These are phyloP conservation scores for Pulveroboletus sp. DNA, from an alignment of 768 basidiomycete species.

Conservation along the genomic window DNA sequence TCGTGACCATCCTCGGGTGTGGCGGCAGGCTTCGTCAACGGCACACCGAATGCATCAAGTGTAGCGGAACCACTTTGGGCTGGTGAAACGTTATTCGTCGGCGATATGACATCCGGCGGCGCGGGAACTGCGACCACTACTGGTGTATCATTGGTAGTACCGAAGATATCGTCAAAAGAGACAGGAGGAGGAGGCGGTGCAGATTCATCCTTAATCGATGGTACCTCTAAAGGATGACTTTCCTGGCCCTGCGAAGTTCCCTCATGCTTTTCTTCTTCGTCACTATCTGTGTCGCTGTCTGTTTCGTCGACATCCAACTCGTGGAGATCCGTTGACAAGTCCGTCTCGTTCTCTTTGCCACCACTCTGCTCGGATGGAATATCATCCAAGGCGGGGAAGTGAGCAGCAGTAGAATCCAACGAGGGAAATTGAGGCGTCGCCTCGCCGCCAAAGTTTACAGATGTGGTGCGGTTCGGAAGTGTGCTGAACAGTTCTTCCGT, in stretches of 20 bases:
- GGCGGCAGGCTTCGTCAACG: slow-evolving; percentile 14
- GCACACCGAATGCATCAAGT: slow-evolving; percentile 41
- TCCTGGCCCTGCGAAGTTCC: slow-evolving; percentile 17
- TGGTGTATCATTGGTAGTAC: slow-evolving; percentile 23
- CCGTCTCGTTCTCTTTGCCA: slow-evolving; percentile 41
- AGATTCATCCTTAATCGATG: slow-evolving; percentile 12
- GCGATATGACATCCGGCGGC: slow-evolving; percentile 10
- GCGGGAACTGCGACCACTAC: slow-evolving; percentile 17
- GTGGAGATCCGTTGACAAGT: slow-evolving; percentile 48
- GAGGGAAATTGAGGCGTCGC: slow-evolving; percentile 19
- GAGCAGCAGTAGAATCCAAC: slow-evolving; percentile 21
- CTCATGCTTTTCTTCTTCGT: slow-evolving; percentile 36
- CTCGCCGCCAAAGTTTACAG: slow-evolving; percentile 13
- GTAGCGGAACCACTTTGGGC: slow-evolving; percentile 15
- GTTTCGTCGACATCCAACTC: slow-evolving; percentile 56
- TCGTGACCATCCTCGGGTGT: slow-evolving; percentile 20
- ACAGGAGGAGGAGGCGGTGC: slow-evolving; percentile 4
- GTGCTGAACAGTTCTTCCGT: slow-evolving; percentile 56
- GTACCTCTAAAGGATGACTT: slow-evolving; percentile 14
- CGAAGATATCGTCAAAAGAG: slow-evolving; percentile 60
- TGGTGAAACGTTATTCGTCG: slow-evolving; percentile 15
- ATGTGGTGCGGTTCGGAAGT: slow-evolving; percentile 44
- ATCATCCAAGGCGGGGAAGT: slow-evolving; percentile 39
- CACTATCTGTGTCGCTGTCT: slow-evolving; percentile 52
- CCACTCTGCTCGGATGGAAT: slow-evolving; percentile 18